A percentile compares a stretch with the other conserved stretches of the same genome.
Evolutionary conservation across 805 yeast species (phyloP).

Genomic region (Debaryomyces hansenii): DNA sequence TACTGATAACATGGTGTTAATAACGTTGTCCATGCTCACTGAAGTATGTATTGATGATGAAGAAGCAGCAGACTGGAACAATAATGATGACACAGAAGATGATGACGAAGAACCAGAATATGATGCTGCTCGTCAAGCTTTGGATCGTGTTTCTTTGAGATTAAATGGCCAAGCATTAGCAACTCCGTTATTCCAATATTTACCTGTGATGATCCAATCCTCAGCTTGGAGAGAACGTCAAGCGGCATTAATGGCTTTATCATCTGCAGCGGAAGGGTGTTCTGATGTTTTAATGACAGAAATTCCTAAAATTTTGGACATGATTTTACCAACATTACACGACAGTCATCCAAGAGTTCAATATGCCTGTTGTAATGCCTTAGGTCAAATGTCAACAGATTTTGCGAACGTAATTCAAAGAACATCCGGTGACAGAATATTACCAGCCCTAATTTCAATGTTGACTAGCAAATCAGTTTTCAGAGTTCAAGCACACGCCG

Average conservation of each 20-base stretch:
- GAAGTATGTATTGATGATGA: conserved; percentile 90
- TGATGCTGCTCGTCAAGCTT: conserved; percentile 90
- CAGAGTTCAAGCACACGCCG: conserved; percentile 96
- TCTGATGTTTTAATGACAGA: conserved; percentile 81
- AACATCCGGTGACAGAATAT: conserved; percentile 71
- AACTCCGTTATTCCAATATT: conserved; percentile 78
- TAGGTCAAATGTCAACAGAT: conserved; percentile 96
- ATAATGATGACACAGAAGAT: conserved; percentile 71
- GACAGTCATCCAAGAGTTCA: conserved; percentile 95
- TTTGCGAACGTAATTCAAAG: conserved; percentile 88
- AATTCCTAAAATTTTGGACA: conserved; percentile 75
- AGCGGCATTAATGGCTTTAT: conserved; percentile 95
- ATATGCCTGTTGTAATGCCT: conserved; percentile 94
- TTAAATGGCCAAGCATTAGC: conserved; percentile 84
- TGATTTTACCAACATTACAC: conserved; percentile 79
- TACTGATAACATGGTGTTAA: conserved; percentile 67
- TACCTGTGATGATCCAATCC: conserved; percentile 80
- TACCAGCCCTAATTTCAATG: conserved; percentile 87
- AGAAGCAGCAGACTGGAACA: conserved; percentile 85
- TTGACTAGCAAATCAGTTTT: conserved; percentile 73
- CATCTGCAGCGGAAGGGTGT: conserved; percentile 98
- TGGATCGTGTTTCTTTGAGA: conserved; percentile 84
- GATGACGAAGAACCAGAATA: conserved; percentile 82
- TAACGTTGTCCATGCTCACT: conserved; percentile 81
- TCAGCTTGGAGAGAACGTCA: conserved; percentile 91